phyloP scores from a whole-genome alignment of 1,139 yeast genomes.

The Pichia sp. region DNA sequence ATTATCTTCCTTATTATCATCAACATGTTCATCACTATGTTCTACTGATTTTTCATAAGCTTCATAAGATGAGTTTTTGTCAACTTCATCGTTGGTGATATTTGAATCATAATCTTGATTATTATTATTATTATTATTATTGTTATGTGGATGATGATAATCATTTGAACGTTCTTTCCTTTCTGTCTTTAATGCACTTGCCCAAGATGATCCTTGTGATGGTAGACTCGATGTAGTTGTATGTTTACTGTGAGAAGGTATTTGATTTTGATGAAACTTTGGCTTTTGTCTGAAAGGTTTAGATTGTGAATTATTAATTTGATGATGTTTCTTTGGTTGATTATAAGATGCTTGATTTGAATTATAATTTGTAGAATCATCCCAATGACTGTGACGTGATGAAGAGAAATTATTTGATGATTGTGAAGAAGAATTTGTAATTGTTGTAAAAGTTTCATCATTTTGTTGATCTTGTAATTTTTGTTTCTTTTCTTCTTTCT shows the following conservation, averaged over 20 bases:
- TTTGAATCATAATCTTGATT: too few relatives aligned
- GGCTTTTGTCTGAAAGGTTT: constrained; percentile 9
- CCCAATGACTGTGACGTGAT: constrained; percentile 12
- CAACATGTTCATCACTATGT: neutral
- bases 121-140: neutral
- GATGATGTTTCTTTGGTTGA: constrained; percentile 8
- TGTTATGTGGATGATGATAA: constrained; percentile 2
- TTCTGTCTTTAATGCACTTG: constrained; percentile 29
- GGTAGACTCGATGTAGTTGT: constrained; percentile 11
- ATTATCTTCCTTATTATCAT: constrained; percentile 1
- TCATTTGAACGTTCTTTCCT: constrained; percentile 15
- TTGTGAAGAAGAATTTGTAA: neutral
- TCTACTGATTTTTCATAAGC: neutral
- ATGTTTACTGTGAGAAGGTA: neutral
- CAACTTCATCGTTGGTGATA: neutral
- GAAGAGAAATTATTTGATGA: neutral
- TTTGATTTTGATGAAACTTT: constrained; percentile 5
- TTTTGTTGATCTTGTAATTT: constrained; percentile 8
- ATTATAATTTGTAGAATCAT: constrained; percentile 3
- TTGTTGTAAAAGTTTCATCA: constrained; percentile 1
- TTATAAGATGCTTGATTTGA: constrained; percentile 1
- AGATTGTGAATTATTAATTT: constrained; percentile 12
- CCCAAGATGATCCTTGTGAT: constrained; percentile 26
- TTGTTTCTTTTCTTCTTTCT: constrained; percentile 37
- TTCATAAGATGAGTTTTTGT: neutral